Evolutionary conservation across 345 rosid genomes (phyloP).

Genomic region (Eutrema heterophyllum): DNA sequence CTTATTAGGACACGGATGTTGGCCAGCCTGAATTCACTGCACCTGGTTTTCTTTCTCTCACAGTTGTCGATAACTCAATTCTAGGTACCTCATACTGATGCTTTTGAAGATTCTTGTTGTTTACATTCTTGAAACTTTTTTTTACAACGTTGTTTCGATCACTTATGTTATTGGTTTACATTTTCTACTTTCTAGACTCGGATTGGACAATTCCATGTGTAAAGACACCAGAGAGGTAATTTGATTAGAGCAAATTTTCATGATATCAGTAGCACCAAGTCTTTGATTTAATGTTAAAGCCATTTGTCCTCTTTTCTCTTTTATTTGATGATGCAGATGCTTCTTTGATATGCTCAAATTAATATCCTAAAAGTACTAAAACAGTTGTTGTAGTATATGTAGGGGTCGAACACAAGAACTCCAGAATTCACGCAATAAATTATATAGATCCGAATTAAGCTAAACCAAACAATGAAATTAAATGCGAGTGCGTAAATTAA

Average conservation of each 20-base stretch:
- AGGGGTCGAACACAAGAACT: too few species aligned
- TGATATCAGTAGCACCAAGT: neutral
- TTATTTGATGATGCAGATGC: constrained; percentile 40
- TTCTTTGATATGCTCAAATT: too few species aligned
- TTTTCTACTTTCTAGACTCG: constrained; percentile 30
- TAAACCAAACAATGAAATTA: too few species aligned
- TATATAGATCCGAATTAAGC: too few species aligned
- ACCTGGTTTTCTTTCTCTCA: constrained; percentile 86
- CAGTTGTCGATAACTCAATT: constrained; percentile 54
- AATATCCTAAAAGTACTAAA: too few species aligned
- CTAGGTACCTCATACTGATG: constrained; percentile 43
- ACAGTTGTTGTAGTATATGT: too few species aligned
- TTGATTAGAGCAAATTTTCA: neutral
- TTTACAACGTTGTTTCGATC: neutral
- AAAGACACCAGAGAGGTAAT: constrained; percentile 90
- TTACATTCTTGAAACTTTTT: neutral
- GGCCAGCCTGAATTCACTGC: constrained; percentile 95
- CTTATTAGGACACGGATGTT: constrained; percentile 89
- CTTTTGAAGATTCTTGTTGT: neutral
- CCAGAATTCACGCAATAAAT: too few species aligned
- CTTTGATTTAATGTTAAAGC: neutral
- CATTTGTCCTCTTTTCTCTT: neutral
- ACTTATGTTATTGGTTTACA: neutral
- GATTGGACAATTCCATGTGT: constrained; percentile 82
- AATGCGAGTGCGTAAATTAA: too few species aligned